Base-by-base conservation (phyloP, 768 basidiomycete genomes). In the Sarcodon aspratus region DNA sequence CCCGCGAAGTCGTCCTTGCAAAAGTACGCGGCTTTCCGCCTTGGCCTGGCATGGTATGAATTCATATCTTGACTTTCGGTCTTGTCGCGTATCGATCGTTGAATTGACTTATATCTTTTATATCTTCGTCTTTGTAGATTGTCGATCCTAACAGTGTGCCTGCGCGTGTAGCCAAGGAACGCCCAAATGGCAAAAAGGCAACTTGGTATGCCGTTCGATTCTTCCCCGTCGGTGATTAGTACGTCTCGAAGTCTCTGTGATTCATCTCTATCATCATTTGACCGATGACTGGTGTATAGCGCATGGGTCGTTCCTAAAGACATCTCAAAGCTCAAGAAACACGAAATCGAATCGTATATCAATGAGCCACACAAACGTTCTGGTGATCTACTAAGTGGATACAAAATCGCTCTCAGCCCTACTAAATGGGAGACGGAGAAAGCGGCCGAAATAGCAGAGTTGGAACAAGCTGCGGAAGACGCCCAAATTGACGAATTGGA, bases 161-260 rank as follows among this genome's bases (percentile, higher is more conserved):
- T 17, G 54, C 68, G 13, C 54, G 51, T 2, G 92, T 97, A 6
- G 55, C 66, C 46, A 78, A 71, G 55, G 85, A 88, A 61, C 83
- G 83, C 15, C 91, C 94, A 9, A 56, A 57, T 50, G 56, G 52
- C 35, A 86, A 84, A 66, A 93, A 87, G 66, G 69, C 76, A 9
- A 70, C 68, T 10, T 83, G 80, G 55, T 83, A 87, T 66, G 80
- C 79, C 53, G 75, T 82, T 33, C 73, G 83, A 54, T 99, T 94
- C 76, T 98, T 96, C 76, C 93, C 96, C 5, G 77, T 76, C 31
- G 93, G 88, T 46, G 95, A 97, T 67, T 88, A 82, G 96, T 98
- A 59, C 64, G 95, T 81, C 17, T 50, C 12, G 36, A 27, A 12
- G 36, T 8, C 43, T 31, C 48, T 48, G 46, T 56, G 49, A 47